Evolutionary conservation across 78 protist species (phyloP), one percentile per base, ranked within the genome.

Genomic region (Polysphondylium violaceum): DNA sequence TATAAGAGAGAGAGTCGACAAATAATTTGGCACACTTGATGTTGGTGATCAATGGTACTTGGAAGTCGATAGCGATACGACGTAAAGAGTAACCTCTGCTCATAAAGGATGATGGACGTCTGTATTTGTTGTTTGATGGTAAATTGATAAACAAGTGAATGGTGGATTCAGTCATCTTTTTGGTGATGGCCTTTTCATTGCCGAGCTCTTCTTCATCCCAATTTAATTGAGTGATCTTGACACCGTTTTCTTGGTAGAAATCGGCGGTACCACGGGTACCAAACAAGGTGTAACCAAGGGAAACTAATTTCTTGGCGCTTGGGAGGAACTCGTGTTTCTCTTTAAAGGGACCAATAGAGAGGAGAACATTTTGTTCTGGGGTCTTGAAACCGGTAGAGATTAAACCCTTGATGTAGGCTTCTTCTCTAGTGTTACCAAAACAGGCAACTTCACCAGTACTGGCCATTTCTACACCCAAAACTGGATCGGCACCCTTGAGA

Each of bases 381-480:
- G n/a, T 9, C n/a, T 93, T 50, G 92, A 98, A 96, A 58, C 97
- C 96, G 11, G 97, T 92, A 17, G 98, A 71, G 19, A 96, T 19
- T 63, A 98, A 88, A 50, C 98, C 97, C 78, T 98, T 97, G 60
- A 98, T 76, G 97, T 96, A 97, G 19, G 98, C 99, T 75, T 97
- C 99, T 60, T 96, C 38, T 60, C 74, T 31, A 56, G 64, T 47
- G 11, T 44, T 72, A 38, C 99, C 99, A 47, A 97, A 97, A 95
- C 97, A 97, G 3, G 98, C 99, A 33, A 95, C 98, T 91, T 98
- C 99, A 38, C 99, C 99, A 6, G 99, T 98, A n/a, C 97, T 94
- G 8, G 98, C 97, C 99, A 98, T 98, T 31, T 98, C 99, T 19
- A 98, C 99, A 55, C 99, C 98, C 29, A 98, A 89, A 3, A 95